Conservation (phyloP, 2,329 filamentous ascomycete species). For the Aspergillus sojae region DNA sequence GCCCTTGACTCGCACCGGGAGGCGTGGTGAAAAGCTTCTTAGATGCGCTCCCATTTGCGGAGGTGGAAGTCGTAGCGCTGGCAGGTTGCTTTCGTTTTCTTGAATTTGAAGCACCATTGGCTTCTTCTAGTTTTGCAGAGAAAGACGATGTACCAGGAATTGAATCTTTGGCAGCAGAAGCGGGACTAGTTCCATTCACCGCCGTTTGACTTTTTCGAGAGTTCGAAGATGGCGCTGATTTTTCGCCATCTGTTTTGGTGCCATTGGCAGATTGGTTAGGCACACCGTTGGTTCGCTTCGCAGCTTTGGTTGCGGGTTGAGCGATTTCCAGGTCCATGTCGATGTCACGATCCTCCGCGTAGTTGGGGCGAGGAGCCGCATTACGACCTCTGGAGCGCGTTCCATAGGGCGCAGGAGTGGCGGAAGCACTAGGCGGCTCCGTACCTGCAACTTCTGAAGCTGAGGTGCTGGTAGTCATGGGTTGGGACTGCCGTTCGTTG, state of each 20-base stretch:
- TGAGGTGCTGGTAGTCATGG: conserved; percentile 49
- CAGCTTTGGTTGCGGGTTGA: conserved; percentile 33
- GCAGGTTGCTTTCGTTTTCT: conserved; percentile 84
- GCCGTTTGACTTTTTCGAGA: conserved; percentile 44
- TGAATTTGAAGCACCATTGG: conserved; percentile 49
- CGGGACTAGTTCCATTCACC: conserved; percentile 34
- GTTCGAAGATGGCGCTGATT: conserved; percentile 38
- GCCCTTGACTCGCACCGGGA: conserved; percentile 34
- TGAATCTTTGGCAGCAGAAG: conserved; percentile 43
- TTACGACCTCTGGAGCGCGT: conserved; percentile 90
- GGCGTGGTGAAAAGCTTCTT: conserved; percentile 42
- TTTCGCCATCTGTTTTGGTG: conserved; percentile 42
- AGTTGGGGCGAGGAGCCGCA: conserved; percentile 82
- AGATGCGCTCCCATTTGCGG: conserved; percentile 33
- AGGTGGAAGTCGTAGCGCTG: conserved; percentile 37
- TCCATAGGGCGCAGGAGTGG: conserved; percentile 73
- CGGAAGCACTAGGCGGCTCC: conserved; percentile 45
- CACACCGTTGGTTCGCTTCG: conserved; percentile 35
- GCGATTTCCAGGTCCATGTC: conserved; percentile 81
- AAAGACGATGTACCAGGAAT: conserved; percentile 64
- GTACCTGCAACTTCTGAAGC: conserved; percentile 40
- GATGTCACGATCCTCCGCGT: conserved; percentile 89
- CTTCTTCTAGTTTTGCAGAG: conserved; percentile 51
- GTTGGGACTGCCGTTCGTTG: conserved; percentile 43
- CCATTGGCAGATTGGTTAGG: conserved; percentile 32